These are phyloP conservation scores for Nevesoporus exiguus DNA, from an alignment of 768 basidiomycete genomes.

Conservation along the genomic window DNA sequence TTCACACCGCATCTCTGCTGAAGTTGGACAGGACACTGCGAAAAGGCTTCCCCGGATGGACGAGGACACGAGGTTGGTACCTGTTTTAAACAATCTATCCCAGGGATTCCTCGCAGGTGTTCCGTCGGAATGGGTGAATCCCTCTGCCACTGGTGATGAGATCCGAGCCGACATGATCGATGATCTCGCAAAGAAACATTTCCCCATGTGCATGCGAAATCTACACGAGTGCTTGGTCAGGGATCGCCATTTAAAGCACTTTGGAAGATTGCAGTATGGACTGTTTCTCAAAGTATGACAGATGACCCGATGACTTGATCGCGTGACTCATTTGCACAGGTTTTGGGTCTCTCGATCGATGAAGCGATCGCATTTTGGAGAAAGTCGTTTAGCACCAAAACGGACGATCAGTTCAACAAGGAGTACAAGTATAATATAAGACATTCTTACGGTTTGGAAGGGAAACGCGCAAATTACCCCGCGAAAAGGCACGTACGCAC, in stretches of 20 bases:
- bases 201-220: constrained; percentile 93
- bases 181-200: constrained; percentile 79
- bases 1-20: constrained; percentile 1
- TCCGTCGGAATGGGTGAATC: constrained; percentile 72
- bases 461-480: constrained; percentile 90
- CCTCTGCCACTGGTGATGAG: constrained; percentile 52
- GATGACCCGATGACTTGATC: not conserved
- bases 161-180: constrained; percentile 96
- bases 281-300: constrained; percentile 87
- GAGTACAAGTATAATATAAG: constrained; percentile 97
- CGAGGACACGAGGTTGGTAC: constrained; percentile 88
- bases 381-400: constrained; percentile 71
- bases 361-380: constrained; percentile 95
- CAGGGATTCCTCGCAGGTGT: constrained; percentile 92
- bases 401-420: constrained; percentile 97
- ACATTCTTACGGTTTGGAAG: constrained; percentile 92
- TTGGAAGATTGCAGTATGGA: constrained; percentile 86
- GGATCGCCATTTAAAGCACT: constrained; percentile 89
- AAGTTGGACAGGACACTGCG: constrained; percentile 63
- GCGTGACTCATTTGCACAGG: constrained; percentile 43
- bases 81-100: constrained; percentile 87
- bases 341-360: constrained; percentile 88
- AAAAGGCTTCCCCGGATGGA: constrained; percentile 87
- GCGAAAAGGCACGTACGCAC: constrained; percentile 68
- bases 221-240: constrained; percentile 74